Evolutionary conservation across 106 monocot genomes (phyloP).

Genomic region (Dioscorea alata): DNA sequence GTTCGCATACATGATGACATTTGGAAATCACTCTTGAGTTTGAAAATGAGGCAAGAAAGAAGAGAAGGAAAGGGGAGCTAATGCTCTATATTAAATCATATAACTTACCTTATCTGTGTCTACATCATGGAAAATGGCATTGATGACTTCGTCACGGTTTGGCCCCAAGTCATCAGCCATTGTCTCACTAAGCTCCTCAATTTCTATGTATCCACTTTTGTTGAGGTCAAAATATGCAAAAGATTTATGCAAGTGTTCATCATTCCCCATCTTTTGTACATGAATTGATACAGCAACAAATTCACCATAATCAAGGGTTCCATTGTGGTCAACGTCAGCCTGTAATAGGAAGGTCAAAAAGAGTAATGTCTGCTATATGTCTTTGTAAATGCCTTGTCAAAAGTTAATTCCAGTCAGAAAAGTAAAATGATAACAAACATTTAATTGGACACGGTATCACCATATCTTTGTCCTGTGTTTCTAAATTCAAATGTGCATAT

Average conservation of each 20-base stretch:
- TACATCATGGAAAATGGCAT: constrained; percentile 58
- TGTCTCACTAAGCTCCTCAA: constrained; percentile 57
- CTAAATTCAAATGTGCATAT: too few species aligned
- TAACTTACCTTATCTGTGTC: constrained; percentile 60
- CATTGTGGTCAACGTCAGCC: constrained; percentile 58
- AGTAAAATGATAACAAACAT: too few species aligned
- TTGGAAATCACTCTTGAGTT: too few species aligned
- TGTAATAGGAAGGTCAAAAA: neutral
- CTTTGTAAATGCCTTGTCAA: too few species aligned
- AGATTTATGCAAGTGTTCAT: constrained; percentile 58
- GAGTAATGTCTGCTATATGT: too few species aligned
- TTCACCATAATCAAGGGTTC: constrained; percentile 47
- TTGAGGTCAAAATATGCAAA: constrained; percentile 61
- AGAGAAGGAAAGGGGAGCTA: too few species aligned
- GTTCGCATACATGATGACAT: too few species aligned
- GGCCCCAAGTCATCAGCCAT: constrained; percentile 44
- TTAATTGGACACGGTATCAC: too few species aligned
- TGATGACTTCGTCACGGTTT: constrained; percentile 57
- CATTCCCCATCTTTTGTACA: constrained; percentile 46
- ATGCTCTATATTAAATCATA: too few species aligned
- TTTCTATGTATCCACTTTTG: constrained; percentile 59
- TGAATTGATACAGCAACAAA: constrained; percentile 56
- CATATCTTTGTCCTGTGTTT: too few species aligned
- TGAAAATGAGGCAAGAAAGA: too few species aligned
- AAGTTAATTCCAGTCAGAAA: too few species aligned